A percentile compares a stretch with the other conserved stretches of the same genome.
phyloP scores from a whole-genome alignment of 2,329 filamentous ascomycete species.

The Aspergillus uvarum region DNA sequence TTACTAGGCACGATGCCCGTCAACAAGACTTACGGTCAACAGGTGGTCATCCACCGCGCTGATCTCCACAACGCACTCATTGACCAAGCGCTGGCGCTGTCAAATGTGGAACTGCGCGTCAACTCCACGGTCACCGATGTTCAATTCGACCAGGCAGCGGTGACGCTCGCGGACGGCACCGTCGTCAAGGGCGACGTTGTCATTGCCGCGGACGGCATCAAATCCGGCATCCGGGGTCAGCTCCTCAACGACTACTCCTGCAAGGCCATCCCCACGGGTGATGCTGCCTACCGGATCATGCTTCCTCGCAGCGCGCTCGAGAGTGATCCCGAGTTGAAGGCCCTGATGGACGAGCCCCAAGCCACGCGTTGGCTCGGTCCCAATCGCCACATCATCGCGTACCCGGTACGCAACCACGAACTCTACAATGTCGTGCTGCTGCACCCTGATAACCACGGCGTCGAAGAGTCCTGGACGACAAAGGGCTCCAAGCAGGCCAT shows the following conservation, averaged over 20 bases:
- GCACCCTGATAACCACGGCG: conserved; percentile 62
- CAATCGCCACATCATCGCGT: conserved; percentile 74
- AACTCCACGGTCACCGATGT: conserved; percentile 31
- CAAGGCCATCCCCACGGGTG: conserved; percentile 54
- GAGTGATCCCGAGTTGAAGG: conserved; percentile 64
- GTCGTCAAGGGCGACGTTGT: conserved; percentile 47
- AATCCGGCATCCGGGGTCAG: conserved; percentile 47
- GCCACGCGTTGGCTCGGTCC: conserved; percentile 76
- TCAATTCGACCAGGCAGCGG: conserved; percentile 28
- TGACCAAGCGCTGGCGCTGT: conserved; percentile 28
- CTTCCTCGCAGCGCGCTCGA: conserved; percentile 66
- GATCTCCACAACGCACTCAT: conserved; percentile 37
- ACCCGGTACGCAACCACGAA: conserved; percentile 66
- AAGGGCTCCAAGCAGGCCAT: conserved; percentile 61
- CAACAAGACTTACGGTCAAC: conserved; percentile 37
- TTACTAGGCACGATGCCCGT: conserved; percentile 35
- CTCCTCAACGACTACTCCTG: conserved; percentile 35
- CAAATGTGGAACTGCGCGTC: conserved; percentile 31
- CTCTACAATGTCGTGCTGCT: conserved; percentile 65
- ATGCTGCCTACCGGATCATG: conserved; percentile 79
- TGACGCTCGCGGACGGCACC: conserved; percentile 29
- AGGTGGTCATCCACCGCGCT: conserved; percentile 38
- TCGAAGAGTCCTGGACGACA: conserved; percentile 63
- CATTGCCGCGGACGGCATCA: conserved; percentile 56
- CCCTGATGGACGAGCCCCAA: conserved; percentile 65